Evolutionary conservation across 2,329 filamentous ascomycete species (phyloP).

Genomic region (Nothomitra cinnamomea): DNA sequence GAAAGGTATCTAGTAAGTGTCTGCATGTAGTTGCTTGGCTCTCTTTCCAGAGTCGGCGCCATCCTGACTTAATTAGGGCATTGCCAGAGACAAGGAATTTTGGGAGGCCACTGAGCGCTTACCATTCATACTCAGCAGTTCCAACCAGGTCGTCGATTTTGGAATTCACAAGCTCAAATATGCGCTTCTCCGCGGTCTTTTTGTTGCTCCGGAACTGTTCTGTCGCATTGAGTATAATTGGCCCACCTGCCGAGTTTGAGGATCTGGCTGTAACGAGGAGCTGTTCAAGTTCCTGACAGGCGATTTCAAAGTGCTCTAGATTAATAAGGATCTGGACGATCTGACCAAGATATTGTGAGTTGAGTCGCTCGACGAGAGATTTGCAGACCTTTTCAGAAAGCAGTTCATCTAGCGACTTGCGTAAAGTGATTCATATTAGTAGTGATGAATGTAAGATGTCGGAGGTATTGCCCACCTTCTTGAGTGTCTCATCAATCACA

Average conservation of each 20-base stretch:
- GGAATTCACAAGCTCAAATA: slow-evolving; percentile 95
- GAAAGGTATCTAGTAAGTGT: slow-evolving; percentile 83
- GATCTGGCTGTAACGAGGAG: slow-evolving; percentile 73
- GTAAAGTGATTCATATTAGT: not conserved
- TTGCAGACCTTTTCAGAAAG: slow-evolving; percentile 83
- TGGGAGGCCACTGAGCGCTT: slow-evolving; percentile 15
- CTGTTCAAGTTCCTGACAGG: slow-evolving; percentile 76
- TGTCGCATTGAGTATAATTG: slow-evolving; percentile 65
- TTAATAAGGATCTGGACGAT: slow-evolving; percentile 98
- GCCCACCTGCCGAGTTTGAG: slow-evolving; percentile 62
- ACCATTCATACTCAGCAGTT: slow-evolving; percentile 95
- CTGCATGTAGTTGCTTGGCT: slow-evolving; percentile 88
- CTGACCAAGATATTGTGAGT: slow-evolving; percentile 86
- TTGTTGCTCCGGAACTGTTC: slow-evolving; percentile 78
- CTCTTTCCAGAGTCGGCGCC: slow-evolving; percentile 41
- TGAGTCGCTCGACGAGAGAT: slow-evolving; percentile 71
- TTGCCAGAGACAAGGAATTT: slow-evolving; percentile 21
- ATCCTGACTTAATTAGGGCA: slow-evolving; percentile 24
- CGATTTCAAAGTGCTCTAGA: slow-evolving; percentile 87
- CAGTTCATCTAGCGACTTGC: slow-evolving; percentile 79
- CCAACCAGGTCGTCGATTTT: slow-evolving; percentile 97
- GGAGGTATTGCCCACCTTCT: slow-evolving; percentile 36
- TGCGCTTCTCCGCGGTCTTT: slow-evolving; percentile 90
- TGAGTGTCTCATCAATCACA: slow-evolving; percentile 80
- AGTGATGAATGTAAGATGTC: not conserved